Evolutionary conservation across 164 flowering plant genomes (phyloP).

Genomic region (Tetrastigma voinierianum): DNA sequence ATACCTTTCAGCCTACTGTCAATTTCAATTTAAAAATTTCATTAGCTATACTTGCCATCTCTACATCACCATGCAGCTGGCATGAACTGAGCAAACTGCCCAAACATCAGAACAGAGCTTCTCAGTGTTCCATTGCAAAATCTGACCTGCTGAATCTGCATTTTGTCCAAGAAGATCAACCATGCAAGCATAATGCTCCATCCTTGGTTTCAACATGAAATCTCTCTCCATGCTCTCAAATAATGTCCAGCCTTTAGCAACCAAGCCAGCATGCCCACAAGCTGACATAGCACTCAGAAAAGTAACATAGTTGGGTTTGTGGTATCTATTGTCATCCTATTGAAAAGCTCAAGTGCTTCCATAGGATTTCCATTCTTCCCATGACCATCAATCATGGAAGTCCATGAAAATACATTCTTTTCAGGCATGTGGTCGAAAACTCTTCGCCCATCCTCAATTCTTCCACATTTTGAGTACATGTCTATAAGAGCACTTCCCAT

Average conservation of each 20-base stretch:
- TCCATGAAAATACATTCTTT: conserved; percentile 86
- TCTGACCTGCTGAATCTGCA: conserved; percentile 70
- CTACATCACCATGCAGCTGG: conserved; percentile 67
- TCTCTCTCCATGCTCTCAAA: conserved; percentile 74
- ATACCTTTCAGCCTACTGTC: conserved; percentile 69
- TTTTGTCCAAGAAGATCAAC: conserved; percentile 93
- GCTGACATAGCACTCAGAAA: conserved; percentile 85
- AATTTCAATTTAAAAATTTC: conserved; percentile 67
- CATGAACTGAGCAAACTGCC: conserved; percentile 85
- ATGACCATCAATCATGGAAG: conserved; percentile 96
- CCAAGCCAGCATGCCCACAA: conserved; percentile 89
- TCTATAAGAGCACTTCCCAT: conserved; percentile 88
- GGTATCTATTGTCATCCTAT: conserved; percentile 36
- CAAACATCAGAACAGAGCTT: conserved; percentile 88
- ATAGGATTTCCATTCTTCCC: conserved; percentile 78
- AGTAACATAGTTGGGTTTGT: conserved; percentile 71
- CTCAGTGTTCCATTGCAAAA: conserved; percentile 59
- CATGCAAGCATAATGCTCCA: conserved; percentile 98
- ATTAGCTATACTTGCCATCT: conserved; percentile 74
- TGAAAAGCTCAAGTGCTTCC: conserved; percentile 67
- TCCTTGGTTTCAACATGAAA: conserved; percentile 61
- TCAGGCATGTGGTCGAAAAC: conserved; percentile 65
- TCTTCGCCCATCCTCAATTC: conserved; percentile 59
- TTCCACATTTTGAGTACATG: conserved; percentile 90
- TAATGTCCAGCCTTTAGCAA: conserved; percentile 58